Conservation (phyloP, 495 filamentous ascomycete genomes). For the Hypoxylon fragiforme region DNA sequence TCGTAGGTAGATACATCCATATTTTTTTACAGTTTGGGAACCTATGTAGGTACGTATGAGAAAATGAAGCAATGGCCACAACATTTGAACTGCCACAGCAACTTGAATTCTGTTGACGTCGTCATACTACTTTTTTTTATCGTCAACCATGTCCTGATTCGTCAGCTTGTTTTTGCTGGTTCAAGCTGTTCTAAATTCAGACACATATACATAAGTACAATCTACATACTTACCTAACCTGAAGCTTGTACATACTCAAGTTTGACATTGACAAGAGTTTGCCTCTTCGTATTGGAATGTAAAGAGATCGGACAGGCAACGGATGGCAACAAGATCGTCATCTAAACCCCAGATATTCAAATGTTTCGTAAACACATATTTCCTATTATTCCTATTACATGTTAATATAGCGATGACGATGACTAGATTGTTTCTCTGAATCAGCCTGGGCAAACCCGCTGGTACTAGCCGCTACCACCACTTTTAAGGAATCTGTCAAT, state of each 20-base stretch:
- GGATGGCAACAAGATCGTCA: conserved; percentile 34
- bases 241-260: no score
- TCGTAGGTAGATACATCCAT: no score
- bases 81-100: conserved; percentile 6
- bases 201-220: no score
- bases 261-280: conserved; percentile 10
- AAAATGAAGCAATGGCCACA: no score
- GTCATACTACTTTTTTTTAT: conserved; percentile 10
- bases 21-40: no score
- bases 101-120: conserved; percentile 24
- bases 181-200: conserved; percentile 26
- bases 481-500: conserved; percentile 5
- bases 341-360: conserved; percentile 20
- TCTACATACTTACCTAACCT: no score
- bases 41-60: background rate
- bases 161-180: conserved; percentile 18
- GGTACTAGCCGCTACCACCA: conserved; percentile 1
- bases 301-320: conserved; percentile 15
- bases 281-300: conserved; percentile 27
- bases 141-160: conserved; percentile 11
- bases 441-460: conserved; percentile 28
- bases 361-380: conserved; percentile 21
- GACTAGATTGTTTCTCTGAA: conserved; percentile 17
- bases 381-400: conserved; percentile 12
- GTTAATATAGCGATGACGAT: conserved; percentile 22